Evolutionary conservation across 441 rosid species (phyloP).

Genomic region (Pelargonium cotyledonis): DNA sequence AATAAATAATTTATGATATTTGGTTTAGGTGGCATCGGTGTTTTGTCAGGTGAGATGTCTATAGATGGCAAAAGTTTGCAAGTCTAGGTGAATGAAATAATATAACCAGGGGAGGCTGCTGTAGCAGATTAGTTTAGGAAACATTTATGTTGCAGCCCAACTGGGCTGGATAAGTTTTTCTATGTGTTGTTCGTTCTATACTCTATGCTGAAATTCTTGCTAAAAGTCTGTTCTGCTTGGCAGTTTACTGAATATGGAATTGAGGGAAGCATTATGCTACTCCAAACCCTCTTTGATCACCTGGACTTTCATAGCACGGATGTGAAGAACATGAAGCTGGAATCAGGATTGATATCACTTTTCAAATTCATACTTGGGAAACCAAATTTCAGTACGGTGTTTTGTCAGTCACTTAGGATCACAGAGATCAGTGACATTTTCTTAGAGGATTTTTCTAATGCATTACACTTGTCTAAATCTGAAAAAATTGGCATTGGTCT

Average conservation of each 20-base stretch:
- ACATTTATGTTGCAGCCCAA: slow-evolving; percentile 8
- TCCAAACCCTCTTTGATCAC: slow-evolving; percentile 54
- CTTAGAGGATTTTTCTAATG: slow-evolving; percentile 45
- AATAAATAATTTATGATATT: neutral
- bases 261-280: slow-evolving; percentile 50
- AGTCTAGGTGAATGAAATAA: neutral
- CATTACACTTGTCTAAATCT: slow-evolving; percentile 46
- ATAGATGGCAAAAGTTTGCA: neutral
- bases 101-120: neutral
- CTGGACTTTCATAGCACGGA: slow-evolving; percentile 44
- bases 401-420: slow-evolving; percentile 52
- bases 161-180: slow-evolving; percentile 10
- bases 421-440: slow-evolving; percentile 44
- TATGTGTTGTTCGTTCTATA: slow-evolving; percentile 3
- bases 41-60: neutral
- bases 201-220: slow-evolving; percentile 9
- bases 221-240: slow-evolving; percentile 13
- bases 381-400: slow-evolving; percentile 57
- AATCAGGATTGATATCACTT: slow-evolving; percentile 41
- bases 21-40: neutral
- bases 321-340: slow-evolving; percentile 36
- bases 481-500: slow-evolving; percentile 74
- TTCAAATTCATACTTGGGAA: slow-evolving; percentile 51
- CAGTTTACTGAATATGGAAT: slow-evolving; percentile 66
- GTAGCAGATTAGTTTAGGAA: neutral